A percentile compares a stretch with the other conserved stretches of the same genome.
Evolutionary conservation across 495 filamentous ascomycete species (phyloP).

Genomic region (Evansstolkia leycettana): DNA sequence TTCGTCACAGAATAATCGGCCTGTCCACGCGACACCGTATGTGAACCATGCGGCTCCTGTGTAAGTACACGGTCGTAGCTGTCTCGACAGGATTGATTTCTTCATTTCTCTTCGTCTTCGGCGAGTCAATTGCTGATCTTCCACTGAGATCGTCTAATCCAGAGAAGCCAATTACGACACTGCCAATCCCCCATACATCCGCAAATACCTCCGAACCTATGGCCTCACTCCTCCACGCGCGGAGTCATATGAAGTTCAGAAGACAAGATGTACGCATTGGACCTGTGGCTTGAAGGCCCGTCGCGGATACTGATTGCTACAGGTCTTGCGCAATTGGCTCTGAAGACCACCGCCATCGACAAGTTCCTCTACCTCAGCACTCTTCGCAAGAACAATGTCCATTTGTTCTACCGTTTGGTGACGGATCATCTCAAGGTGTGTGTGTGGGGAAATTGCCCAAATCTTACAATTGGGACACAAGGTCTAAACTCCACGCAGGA

Average conservation of each 20-base stretch:
- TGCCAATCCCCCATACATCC: constrained; percentile 48
- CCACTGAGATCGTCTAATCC: too few relatives aligned
- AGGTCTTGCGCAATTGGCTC: constrained; percentile 62
- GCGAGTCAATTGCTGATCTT: constrained; percentile 2
- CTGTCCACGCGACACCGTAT: constrained; percentile 27
- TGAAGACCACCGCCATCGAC: constrained; percentile 72
- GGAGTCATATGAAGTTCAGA: constrained; percentile 58
- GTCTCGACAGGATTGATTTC: not conserved
- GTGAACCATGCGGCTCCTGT: constrained; percentile 24
- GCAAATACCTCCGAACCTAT: constrained; percentile 58
- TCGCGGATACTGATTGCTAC: constrained; percentile 1
- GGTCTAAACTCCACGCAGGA: constrained; percentile 31
- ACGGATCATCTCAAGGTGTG: constrained; percentile 73
- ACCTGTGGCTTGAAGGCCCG: not conserved
- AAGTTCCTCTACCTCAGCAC: constrained; percentile 89
- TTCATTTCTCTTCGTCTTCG: not conserved
- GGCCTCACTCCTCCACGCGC: constrained; percentile 59
- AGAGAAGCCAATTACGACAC: constrained; percentile 46
- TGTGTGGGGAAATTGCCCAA: not conserved
- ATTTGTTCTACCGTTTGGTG: constrained; percentile 90
- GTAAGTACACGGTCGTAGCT: constrained; percentile 13
- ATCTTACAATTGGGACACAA: too few relatives aligned
- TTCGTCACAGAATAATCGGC: constrained; percentile 28
- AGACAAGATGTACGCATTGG: constrained; percentile 46
- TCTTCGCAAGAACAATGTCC: constrained; percentile 77